phyloP scores from a whole-genome alignment of 1,139 yeast species.

The Waltiozyma solani region DNA sequence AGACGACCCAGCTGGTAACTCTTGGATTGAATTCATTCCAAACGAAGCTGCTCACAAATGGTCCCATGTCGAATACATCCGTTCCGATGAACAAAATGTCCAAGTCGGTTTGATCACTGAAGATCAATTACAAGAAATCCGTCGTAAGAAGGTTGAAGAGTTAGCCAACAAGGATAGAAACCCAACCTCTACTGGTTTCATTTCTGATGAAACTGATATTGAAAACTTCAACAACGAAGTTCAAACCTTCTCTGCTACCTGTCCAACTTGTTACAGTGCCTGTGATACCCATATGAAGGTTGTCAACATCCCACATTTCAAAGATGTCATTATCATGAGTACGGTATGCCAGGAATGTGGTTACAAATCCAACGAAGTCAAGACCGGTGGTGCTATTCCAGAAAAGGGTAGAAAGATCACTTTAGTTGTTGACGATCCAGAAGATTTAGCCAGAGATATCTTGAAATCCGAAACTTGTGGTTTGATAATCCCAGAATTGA shows the following conservation, averaged over 20 bases:
- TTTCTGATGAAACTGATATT: conserved; percentile 66
- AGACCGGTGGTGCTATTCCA: conserved; percentile 97
- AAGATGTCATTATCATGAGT: conserved; percentile 94
- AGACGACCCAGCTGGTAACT: conserved; percentile 96
- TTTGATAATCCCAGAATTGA: conserved; percentile 74
- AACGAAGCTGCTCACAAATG: conserved; percentile 87
- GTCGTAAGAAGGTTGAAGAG: conserved; percentile 23
- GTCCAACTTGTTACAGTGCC: conserved; percentile 76
- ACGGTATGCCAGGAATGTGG: conserved; percentile 92
- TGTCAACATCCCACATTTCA: conserved; percentile 94
- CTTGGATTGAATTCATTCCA: conserved; percentile 90
- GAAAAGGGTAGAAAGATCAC: conserved; percentile 69
- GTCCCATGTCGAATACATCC: conserved; percentile 73
- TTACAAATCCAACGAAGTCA: conserved; percentile 93
- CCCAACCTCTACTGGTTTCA: conserved; percentile 45
- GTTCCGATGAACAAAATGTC: conserved; percentile 86
- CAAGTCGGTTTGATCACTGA: conserved; percentile 78
- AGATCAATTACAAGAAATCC: conserved; percentile 55
- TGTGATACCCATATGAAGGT: conserved; percentile 96
- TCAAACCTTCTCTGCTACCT: conserved; percentile 85
- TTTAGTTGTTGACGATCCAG: conserved; percentile 77
- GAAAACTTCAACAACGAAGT: conserved; percentile 84
- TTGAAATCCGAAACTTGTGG: conserved; percentile 93
- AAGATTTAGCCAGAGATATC: conserved; percentile 90
- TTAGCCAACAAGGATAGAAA: conserved; percentile 32